These are phyloP conservation scores for Trichoderma simmonsii DNA, from an alignment of 2,329 filamentous ascomycete species.

Conservation along the genomic window DNA sequence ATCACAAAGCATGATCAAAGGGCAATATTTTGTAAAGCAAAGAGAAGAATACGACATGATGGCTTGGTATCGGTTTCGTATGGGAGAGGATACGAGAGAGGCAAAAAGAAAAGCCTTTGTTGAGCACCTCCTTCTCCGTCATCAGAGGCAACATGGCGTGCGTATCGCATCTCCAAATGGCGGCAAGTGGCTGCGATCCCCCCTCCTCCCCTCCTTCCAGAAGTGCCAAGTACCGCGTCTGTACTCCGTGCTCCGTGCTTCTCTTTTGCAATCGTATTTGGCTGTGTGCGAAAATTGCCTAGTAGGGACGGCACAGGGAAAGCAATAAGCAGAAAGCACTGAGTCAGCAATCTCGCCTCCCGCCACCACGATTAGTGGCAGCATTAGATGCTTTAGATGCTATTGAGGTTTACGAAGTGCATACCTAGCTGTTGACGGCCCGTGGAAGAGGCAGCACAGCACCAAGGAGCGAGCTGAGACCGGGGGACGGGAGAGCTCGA, in stretches of 20 bases:
- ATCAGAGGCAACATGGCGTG: neutral
- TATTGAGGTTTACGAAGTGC: neutral
- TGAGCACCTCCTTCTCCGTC: neutral
- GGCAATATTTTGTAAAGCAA: neutral
- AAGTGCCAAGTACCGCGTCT: neutral
- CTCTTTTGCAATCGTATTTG: neutral
- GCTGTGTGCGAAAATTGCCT: neutral
- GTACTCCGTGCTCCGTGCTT: neutral
- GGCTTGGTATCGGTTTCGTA: no score
- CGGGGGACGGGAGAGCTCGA: neutral
- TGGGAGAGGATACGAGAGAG: neutral
- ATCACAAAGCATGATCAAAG: neutral
- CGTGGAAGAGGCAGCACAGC: neutral
- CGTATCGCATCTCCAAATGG: neutral
- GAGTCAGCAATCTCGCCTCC: conserved; percentile 9
- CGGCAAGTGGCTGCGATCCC: neutral
- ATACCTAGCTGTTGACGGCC: neutral
- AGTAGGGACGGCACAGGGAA: neutral
- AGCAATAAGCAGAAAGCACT: neutral
- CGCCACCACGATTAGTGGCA: neutral
- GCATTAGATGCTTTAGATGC: neutral
- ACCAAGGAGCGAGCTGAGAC: neutral
- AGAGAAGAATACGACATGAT: neutral
- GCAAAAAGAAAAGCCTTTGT: neutral
- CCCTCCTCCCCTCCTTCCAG: neutral